These are phyloP conservation scores for Alternaria sp. DNA, from an alignment of 2,329 filamentous ascomycete species.

Conservation along the genomic window DNA sequence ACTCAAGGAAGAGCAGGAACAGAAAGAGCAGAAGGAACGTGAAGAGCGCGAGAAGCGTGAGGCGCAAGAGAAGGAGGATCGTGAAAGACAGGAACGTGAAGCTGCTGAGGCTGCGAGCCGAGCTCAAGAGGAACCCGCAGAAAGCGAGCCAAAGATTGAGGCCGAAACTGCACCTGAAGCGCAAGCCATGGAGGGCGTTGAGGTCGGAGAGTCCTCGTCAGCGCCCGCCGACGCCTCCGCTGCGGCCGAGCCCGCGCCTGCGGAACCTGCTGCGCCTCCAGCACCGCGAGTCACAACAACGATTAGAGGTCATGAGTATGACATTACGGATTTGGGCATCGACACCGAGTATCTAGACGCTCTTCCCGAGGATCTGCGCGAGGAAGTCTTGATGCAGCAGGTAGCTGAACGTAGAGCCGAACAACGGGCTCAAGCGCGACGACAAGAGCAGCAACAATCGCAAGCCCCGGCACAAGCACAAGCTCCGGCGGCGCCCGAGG, in stretches of 20 bases:
- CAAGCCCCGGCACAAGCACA: slow-evolving; percentile 22
- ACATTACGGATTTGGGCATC: slow-evolving; percentile 93
- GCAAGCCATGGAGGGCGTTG: slow-evolving; percentile 79
- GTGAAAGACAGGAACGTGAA: slow-evolving; percentile 49
- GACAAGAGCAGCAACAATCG: slow-evolving; percentile 59
- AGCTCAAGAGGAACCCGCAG: slow-evolving; percentile 34
- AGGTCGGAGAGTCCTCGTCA: slow-evolving; percentile 53
- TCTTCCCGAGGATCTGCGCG: slow-evolving; percentile 94
- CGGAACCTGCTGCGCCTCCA: slow-evolving; percentile 23
- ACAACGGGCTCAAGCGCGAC: slow-evolving; percentile 24
- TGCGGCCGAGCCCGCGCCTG: slow-evolving; percentile 28
- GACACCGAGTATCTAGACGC: slow-evolving; percentile 93
- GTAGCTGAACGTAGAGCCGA: slow-evolving; percentile 74
- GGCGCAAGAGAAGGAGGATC: slow-evolving; percentile 58
- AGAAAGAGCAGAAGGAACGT: slow-evolving; percentile 65
- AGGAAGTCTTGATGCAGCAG: slow-evolving; percentile 93
- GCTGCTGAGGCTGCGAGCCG: slow-evolving; percentile 47
- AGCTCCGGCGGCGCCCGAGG: slow-evolving; percentile 13
- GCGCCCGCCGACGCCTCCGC: neutral
- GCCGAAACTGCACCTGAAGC: slow-evolving; percentile 48
- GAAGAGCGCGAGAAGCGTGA: slow-evolving; percentile 64
- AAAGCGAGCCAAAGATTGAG: slow-evolving; percentile 36
- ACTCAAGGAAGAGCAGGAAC: slow-evolving; percentile 66
- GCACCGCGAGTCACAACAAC: slow-evolving; percentile 75
- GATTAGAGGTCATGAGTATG: slow-evolving; percentile 84